A percentile compares a stretch with the other conserved stretches of the same genome.
phyloP scores from a whole-genome alignment of 2,329 filamentous ascomycete genomes.

The Xylaria sp. region DNA sequence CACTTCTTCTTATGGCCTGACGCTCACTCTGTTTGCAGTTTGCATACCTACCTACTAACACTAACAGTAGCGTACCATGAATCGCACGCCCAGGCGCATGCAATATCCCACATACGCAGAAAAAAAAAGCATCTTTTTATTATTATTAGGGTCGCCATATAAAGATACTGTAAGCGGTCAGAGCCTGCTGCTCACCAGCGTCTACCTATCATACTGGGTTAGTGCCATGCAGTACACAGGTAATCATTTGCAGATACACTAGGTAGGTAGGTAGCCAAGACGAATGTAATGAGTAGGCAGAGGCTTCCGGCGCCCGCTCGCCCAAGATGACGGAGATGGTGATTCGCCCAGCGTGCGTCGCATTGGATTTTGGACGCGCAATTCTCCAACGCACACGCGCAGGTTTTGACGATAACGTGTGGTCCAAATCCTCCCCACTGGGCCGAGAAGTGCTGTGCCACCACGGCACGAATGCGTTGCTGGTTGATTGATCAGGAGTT shows the following conservation, averaged over 20 bases:
- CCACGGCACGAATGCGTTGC: slow-evolving; percentile 20
- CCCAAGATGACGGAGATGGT: slow-evolving; percentile 10
- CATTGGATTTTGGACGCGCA: slow-evolving; percentile 26
- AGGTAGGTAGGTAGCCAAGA: slow-evolving; percentile 6
- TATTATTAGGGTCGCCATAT: slow-evolving; percentile 28
- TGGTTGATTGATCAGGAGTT: slow-evolving; percentile 34
- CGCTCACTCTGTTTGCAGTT: too few species aligned
- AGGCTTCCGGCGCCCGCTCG: background rate
- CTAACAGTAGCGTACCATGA: background rate
- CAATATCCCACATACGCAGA: slow-evolving; percentile 1
- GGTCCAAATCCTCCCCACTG: slow-evolving; percentile 3
- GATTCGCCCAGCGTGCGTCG: slow-evolving; percentile 21
- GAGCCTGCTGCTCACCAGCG: background rate
- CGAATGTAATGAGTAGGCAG: background rate
- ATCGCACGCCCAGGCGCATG: slow-evolving; percentile 17
- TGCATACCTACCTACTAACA: background rate
- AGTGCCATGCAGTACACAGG: slow-evolving; percentile 11
- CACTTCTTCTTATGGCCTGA: background rate
- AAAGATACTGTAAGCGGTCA: slow-evolving; percentile 17
- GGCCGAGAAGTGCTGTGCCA: slow-evolving; percentile 20
- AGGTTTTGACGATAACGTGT: slow-evolving; percentile 12
- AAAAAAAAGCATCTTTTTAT: slow-evolving; percentile 21
- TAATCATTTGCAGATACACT: slow-evolving; percentile 1
- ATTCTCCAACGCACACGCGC: slow-evolving; percentile 11
- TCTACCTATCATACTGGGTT: background rate